These are phyloP conservation scores for Mycogone perniciosa DNA, from an alignment of 2,329 filamentous ascomycete genomes.

Conservation along the genomic window DNA sequence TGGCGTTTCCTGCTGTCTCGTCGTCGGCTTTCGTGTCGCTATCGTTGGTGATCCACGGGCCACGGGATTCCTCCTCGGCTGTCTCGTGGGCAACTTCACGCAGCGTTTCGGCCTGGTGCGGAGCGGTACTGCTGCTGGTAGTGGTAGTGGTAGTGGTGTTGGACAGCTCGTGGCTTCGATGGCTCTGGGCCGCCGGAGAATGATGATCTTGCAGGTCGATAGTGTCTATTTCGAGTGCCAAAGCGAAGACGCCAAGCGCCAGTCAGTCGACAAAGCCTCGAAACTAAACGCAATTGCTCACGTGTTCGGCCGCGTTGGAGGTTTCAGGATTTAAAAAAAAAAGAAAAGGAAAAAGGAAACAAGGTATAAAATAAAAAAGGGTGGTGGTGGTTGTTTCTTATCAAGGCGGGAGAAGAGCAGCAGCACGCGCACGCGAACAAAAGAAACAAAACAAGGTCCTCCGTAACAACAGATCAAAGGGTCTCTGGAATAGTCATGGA, in stretches of 20 bases:
- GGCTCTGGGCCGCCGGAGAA: slow-evolving; percentile 73
- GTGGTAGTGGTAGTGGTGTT: slow-evolving; percentile 36
- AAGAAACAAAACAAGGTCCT: slow-evolving; percentile 2
- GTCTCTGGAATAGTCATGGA: too few species aligned
- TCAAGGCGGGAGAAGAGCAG: neutral
- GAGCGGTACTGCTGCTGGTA: slow-evolving; percentile 43
- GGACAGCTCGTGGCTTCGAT: slow-evolving; percentile 27
- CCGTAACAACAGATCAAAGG: too few species aligned
- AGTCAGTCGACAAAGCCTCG: slow-evolving; percentile 15
- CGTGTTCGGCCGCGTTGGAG: slow-evolving; percentile 8
- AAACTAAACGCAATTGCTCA: slow-evolving; percentile 8
- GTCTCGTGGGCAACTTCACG: slow-evolving; percentile 73
- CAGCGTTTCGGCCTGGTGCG: slow-evolving; percentile 81
- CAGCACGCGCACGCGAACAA: slow-evolving; percentile 1
- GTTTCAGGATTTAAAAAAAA: slow-evolving; percentile 12
- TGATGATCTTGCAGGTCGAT: slow-evolving; percentile 87
- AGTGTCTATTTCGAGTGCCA: slow-evolving; percentile 56
- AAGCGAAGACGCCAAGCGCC: slow-evolving; percentile 10
- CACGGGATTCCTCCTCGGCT: slow-evolving; percentile 63
- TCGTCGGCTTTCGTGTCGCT: slow-evolving; percentile 25
- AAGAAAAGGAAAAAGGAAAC: slow-evolving; percentile 5
- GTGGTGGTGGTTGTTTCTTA: neutral
- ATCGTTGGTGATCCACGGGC: slow-evolving; percentile 45
- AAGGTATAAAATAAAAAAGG: neutral
- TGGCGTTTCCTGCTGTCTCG: slow-evolving; percentile 15